A percentile compares a stretch with the other conserved stretches of the same genome.
Evolutionary conservation across 2,329 filamentous ascomycete species (phyloP).

Genomic region (Onygenales sp.): DNA sequence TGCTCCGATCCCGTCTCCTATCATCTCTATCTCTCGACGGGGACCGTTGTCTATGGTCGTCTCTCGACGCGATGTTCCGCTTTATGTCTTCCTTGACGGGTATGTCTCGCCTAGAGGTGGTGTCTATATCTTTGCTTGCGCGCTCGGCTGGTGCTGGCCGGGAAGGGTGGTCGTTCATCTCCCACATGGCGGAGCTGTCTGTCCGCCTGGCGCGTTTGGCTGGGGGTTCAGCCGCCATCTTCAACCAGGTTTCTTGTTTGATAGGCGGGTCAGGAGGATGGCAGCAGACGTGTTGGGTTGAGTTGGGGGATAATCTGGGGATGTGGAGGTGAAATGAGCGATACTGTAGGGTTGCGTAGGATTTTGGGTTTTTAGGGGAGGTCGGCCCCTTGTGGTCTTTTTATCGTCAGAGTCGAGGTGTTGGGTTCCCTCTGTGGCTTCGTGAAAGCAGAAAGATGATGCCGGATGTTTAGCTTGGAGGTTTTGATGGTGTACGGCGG

Average conservation of each 20-base stretch:
- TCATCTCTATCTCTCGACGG: constrained; percentile 30
- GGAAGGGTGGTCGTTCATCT: constrained; percentile 30
- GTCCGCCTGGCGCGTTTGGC: constrained; percentile 42
- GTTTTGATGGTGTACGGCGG: too few relatives aligned
- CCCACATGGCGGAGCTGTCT: constrained; percentile 56
- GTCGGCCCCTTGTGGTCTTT: too few relatives aligned
- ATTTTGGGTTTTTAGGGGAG: too few relatives aligned
- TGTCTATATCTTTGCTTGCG: constrained; percentile 22
- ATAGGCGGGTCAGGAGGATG: neutral
- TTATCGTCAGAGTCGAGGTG: too few relatives aligned
- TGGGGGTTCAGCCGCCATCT: constrained; percentile 43
- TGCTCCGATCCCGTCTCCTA: constrained; percentile 33
- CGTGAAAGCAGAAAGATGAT: too few relatives aligned
- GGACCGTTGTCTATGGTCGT: constrained; percentile 33
- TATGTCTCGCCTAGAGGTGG: constrained; percentile 24
- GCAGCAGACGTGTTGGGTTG: neutral
- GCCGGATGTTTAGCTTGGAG: too few relatives aligned
- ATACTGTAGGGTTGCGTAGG: too few relatives aligned
- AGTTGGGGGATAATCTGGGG: too few relatives aligned
- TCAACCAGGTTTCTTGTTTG: neutral
- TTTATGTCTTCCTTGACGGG: constrained; percentile 26
- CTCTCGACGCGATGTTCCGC: constrained; percentile 23
- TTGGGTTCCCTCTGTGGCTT: too few relatives aligned
- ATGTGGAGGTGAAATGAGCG: neutral
- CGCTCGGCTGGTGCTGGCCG: constrained; percentile 17